Conservation (phyloP, 805 yeast genomes). For the Cyberlindnera maclurae region DNA sequence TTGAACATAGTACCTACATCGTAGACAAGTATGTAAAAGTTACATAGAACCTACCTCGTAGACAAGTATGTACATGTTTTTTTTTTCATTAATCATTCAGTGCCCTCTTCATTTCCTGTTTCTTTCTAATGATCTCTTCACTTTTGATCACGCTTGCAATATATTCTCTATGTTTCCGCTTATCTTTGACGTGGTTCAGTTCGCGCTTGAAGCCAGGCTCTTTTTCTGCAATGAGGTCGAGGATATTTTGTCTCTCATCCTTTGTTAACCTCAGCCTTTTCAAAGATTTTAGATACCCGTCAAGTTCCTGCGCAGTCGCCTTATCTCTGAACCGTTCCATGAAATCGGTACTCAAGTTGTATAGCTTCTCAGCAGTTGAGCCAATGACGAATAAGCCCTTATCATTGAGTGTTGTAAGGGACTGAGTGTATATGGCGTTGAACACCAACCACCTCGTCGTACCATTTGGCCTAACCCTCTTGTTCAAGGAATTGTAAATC, state of each 20-base stretch:
- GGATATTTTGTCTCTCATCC: conserved; percentile 11
- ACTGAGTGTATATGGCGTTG: conserved; percentile 16
- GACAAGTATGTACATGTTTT: neutral
- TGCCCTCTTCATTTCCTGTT: conserved; percentile 13
- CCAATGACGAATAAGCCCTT: conserved; percentile 18
- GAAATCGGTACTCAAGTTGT: conserved; percentile 13
- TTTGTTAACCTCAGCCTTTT: conserved; percentile 18
- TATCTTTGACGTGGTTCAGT: conserved; percentile 4
- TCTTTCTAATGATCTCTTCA: conserved; percentile 9
- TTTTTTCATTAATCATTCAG: conserved; percentile 7
- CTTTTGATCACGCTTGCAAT: conserved; percentile 9
- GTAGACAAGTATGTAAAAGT: neutral
- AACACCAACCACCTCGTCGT: conserved; percentile 20
- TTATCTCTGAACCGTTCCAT: conserved; percentile 3
- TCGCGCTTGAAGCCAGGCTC: conserved; percentile 9
- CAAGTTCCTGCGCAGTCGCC: conserved; percentile 13
- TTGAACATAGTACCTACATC: too few relatives aligned
- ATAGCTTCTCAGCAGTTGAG: conserved; percentile 12
- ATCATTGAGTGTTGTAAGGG: conserved; percentile 15
- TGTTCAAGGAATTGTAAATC: conserved; percentile 12
- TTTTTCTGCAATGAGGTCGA: conserved; percentile 7
- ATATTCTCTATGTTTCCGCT: conserved; percentile 4
- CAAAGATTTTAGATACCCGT: conserved; percentile 20
- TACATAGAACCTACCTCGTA: too few relatives aligned
- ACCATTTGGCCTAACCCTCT: conserved; percentile 3